Base-by-base conservation (phyloP, 352 stramenopile genomes). In the Phytophthora pinifolia region DNA sequence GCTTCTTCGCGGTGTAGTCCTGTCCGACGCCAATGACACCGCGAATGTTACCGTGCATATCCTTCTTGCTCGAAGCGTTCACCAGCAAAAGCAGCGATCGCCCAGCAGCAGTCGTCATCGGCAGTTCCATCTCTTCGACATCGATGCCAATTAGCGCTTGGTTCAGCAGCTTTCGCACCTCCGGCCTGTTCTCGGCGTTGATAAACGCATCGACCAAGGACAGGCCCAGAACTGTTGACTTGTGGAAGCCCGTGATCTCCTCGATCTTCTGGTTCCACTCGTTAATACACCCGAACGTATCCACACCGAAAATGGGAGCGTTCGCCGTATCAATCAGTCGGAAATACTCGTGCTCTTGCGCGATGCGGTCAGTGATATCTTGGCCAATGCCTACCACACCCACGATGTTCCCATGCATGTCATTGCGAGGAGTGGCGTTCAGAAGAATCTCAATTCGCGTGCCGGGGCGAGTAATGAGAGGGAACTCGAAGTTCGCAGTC, bases 21-120 rank as follows among this genome's bases (percentile, higher is more conserved):
- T 97, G 88, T 0, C 83, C 86, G 34, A 97, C 84, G 13, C 79
- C 79, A 45, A 97, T 90, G 4, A 95, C 87, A 54, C 88, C 90
- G 10, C 92, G 76, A 55, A 97, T 83, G 51, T 91, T 92, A 25
- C 86, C 83, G 29, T 94, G 81, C 67, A 84, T 83, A 51, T 96
- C 86, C 27, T 89, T 87, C 48, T 90, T 88, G 18, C 78, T 88
- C 0, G 76, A 87, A 30, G 76, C 76, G 52, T 87, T 88, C 38
- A 87, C 78, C 29, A 86, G 56, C 51, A 87, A 22, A 9, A 86
- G 59, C 37, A 88, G 54, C 9, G 73, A 62, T 14, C 48, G 60
- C 3, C 67, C 70, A 39, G 49, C 57, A 27, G 67, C 74, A 0
- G 74, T 87, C 10, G 72, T 86, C 74, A 88, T 88, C 0, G 78